Percentiles rank a stretch among this genome's conserved stretches.
Evolutionary conservation across 768 basidiomycete species (phyloP).

Genomic region (Trametes villosa): DNA sequence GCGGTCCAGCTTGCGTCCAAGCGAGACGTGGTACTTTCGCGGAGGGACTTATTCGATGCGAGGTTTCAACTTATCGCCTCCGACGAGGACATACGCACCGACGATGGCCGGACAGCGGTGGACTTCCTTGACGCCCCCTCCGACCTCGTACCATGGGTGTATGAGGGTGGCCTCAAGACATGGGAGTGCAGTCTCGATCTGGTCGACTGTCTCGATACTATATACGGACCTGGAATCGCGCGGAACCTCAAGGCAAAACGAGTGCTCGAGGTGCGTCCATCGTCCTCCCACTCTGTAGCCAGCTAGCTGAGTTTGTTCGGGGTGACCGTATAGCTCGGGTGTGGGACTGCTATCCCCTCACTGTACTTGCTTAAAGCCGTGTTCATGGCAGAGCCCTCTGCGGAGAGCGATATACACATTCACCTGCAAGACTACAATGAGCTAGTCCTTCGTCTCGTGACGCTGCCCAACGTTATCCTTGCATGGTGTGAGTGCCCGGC

Average conservation of each 20-base stretch:
- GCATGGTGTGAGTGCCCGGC: slow-evolving; percentile 72
- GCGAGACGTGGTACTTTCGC: slow-evolving; percentile 48
- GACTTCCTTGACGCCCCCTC: slow-evolving; percentile 81
- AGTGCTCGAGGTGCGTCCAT: slow-evolving; percentile 68
- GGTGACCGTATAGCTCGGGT: slow-evolving; percentile 69
- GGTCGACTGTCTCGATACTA: slow-evolving; percentile 62
- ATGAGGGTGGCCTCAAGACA: slow-evolving; percentile 96
- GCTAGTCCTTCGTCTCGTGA: slow-evolving; percentile 78
- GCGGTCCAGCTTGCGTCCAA: slow-evolving; percentile 49
- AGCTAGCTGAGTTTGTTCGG: too few relatives aligned
- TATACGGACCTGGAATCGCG: slow-evolving; percentile 26
- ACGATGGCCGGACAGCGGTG: slow-evolving; percentile 41
- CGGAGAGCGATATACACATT: slow-evolving; percentile 49
- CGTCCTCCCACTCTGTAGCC: too few relatives aligned
- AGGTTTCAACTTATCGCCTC: slow-evolving; percentile 86
- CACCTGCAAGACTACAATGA: slow-evolving; percentile 94
- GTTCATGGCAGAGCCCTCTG: slow-evolving; percentile 43
- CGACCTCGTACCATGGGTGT: slow-evolving; percentile 89
- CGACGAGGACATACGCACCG: slow-evolving; percentile 18
- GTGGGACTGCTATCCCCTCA: slow-evolving; percentile 89
- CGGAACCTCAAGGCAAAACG: slow-evolving; percentile 50
- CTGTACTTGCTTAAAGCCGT: slow-evolving; percentile 70
- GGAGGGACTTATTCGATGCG: slow-evolving; percentile 93
- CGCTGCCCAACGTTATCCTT: slow-evolving; percentile 77
- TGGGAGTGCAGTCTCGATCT: slow-evolving; percentile 97